Evolutionary conservation across 2,329 filamentous ascomycete genomes (phyloP), one percentile per base, ranked within the genome.

Genomic region (Arachnomyces sp.): DNA sequence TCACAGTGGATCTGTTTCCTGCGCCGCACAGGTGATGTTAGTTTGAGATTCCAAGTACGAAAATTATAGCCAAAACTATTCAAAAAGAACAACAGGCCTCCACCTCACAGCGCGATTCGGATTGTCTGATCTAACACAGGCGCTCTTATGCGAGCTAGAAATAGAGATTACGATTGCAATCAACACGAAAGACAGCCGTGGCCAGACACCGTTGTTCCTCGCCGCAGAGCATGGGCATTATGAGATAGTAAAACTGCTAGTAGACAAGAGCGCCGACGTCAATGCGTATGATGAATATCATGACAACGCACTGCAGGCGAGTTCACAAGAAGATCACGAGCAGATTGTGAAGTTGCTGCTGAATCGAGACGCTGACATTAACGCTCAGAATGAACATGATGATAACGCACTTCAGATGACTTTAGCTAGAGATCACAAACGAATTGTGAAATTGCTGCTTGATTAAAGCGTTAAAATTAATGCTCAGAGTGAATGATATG

Each of bases 81-180:
- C 47, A 37, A 44, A 25, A 32, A 16, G 44, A 25, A 44, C 47
- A 31, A 52, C 39, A 31, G 48, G 49, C 25, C 7, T 54, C 15
- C 51, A 57, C 28, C 31, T 57, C 21, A 49, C 48, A 13, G 51
- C 51, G 47, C 51, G 44, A 15, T 56, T 56, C 36, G 55, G 53
- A 18, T 16, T 54, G 25, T 50, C 49, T 15, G 45, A 52, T 5
- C 33, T 56, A 25, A 50, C 46, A 46, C 51, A 43, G 45, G 53
- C 53, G 29, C 51, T 51, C 28, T 35, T 44, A 3, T 48, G 48
- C 33, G 55, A 53, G 2, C 42, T 51, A 17, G 29, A 52, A 14
- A 39, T 39, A 14, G 28, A 44, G 4, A 43, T 52, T 11, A 45
- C 49, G 14, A 44, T 51, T 13, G 34, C 55, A 16, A 5, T 25